These are phyloP conservation scores for Backusella morwellensis DNA, from an alignment of 192 early-diverging fungal genomes.

Conservation along the genomic window DNA sequence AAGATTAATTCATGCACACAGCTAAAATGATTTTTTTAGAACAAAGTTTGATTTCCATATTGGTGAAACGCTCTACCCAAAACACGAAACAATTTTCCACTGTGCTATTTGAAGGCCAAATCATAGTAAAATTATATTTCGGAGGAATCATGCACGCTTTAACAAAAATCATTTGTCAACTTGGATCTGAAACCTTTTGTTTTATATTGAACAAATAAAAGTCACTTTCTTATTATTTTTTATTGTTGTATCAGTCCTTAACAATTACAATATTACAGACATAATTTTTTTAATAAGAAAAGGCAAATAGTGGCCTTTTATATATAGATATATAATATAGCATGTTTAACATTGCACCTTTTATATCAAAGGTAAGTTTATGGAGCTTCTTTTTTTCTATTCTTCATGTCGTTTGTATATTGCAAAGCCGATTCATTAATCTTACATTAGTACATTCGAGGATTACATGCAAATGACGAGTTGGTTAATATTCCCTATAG, in stretches of 20 bases:
- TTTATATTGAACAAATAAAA: neutral
- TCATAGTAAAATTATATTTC: neutral
- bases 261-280: neutral
- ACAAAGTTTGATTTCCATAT: too few species aligned
- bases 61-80: too few species aligned
- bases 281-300: neutral
- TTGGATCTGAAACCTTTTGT: neutral
- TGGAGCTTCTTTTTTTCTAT: neutral
- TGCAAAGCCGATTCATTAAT: neutral
- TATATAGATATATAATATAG: neutral
- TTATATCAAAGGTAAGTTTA: neutral
- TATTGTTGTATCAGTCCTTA: neutral
- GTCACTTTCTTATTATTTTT: neutral
- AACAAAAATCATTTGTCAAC: neutral
- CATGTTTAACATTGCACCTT: conserved; percentile 5
- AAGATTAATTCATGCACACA: too few species aligned
- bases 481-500: conserved; percentile 35
- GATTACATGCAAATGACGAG: conserved; percentile 39
- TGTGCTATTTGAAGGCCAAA: too few species aligned
- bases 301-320: neutral
- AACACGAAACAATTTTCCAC: too few species aligned
- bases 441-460: conserved; percentile 40
- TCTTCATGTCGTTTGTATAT: neutral
- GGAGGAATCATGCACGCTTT: neutral
- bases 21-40: too few species aligned